phyloP scores from a whole-genome alignment of 1,284 basidiomycete species.

The Tilletia setariae region DNA sequence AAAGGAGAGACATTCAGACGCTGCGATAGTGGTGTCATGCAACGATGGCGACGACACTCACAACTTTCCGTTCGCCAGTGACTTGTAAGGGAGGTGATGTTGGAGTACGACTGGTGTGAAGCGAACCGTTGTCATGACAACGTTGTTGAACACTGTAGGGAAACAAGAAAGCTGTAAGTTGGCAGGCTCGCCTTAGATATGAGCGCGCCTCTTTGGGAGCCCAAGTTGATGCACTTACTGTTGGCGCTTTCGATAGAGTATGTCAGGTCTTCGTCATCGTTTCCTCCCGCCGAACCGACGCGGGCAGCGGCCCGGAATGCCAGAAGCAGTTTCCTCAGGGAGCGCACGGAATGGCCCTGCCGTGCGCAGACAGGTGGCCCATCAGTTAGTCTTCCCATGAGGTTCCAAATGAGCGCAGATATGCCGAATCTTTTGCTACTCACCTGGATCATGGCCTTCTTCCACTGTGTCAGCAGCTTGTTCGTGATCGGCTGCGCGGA shows the following conservation, averaged over 20 bases:
- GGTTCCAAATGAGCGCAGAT: no score
- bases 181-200: no score
- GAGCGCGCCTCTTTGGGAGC: no score
- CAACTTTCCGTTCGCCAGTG: constrained; percentile 67
- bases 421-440: constrained; percentile 30
- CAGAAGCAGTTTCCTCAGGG: constrained; percentile 74
- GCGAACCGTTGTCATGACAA: constrained; percentile 78
- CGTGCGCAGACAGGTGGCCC: background rate
- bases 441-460: constrained; percentile 83
- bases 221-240: no score
- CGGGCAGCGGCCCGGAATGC: constrained; percentile 50
- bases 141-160: constrained; percentile 70
- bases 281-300: constrained; percentile 12
- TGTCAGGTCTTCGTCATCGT: constrained; percentile 29
- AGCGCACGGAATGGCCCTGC: constrained; percentile 79
- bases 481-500: constrained; percentile 23
- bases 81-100: constrained; percentile 84
- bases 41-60: constrained; percentile 56
- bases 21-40: background rate
- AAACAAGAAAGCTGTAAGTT: no score
- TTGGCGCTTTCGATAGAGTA: constrained; percentile 42
- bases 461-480: constrained; percentile 74
- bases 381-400: background rate
- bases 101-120: constrained; percentile 86
- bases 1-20: background rate